Evolutionary conservation across 345 rosid genomes (phyloP).

Genomic region (Populus alba): DNA sequence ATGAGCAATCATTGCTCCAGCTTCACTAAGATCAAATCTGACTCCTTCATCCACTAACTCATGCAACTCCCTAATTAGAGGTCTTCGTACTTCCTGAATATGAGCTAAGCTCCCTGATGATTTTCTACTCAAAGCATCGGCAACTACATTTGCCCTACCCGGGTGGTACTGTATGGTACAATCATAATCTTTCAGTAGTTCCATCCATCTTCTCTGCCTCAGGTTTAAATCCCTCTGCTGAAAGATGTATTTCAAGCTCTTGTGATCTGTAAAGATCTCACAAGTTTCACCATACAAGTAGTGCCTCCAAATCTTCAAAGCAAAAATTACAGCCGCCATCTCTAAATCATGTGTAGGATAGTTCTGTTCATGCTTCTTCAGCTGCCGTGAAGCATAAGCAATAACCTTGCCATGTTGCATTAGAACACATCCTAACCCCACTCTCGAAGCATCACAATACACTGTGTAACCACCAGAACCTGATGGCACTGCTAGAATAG

Average conservation of each 20-base stretch:
- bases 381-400: not conserved
- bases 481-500: too few species aligned
- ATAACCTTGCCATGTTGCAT: not conserved
- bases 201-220: not conserved
- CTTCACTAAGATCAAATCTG: too few species aligned
- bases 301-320: too few species aligned
- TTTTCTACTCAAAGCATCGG: not conserved
- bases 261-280: not conserved
- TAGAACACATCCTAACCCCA: not conserved
- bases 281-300: too few species aligned
- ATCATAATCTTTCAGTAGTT: not conserved
- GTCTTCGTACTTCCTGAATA: not conserved
- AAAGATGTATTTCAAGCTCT: not conserved
- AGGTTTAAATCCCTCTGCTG: not conserved
- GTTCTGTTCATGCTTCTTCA: too few species aligned
- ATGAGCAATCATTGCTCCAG: not conserved
- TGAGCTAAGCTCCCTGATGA: not conserved
- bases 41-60: not conserved
- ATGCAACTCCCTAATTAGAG: not conserved
- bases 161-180: not conserved
- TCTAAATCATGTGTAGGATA: too few species aligned
- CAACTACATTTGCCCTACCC: not conserved
- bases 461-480: too few species aligned
- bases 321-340: too few species aligned
- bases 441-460: too few species aligned